Evolutionary conservation across 1,284 basidiomycete genomes (phyloP).

Genomic region (Leccinum griseonigrum): DNA sequence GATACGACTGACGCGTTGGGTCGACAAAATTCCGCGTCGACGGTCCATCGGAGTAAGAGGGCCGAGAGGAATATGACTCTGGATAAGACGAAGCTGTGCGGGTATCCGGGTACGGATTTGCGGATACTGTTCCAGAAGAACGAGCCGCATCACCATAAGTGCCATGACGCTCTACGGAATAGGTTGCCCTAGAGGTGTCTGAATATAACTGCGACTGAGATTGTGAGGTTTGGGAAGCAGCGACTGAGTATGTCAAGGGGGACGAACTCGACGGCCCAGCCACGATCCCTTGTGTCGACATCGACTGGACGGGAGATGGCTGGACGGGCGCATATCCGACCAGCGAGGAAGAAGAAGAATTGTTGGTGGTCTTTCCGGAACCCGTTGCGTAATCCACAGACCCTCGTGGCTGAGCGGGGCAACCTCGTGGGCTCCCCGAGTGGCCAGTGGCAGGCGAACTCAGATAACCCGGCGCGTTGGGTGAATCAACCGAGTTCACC

Average conservation of each 20-base stretch:
- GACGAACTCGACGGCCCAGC: slow-evolving; percentile 23
- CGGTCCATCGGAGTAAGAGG: slow-evolving; percentile 25
- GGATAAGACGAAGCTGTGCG: slow-evolving; percentile 23
- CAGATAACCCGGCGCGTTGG: slow-evolving; percentile 33
- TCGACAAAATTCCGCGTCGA: slow-evolving; percentile 29
- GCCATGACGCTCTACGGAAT: slow-evolving; percentile 24
- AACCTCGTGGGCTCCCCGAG: slow-evolving; percentile 32
- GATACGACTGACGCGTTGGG: slow-evolving; percentile 23
- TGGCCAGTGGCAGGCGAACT: slow-evolving; percentile 38
- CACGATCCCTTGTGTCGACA: slow-evolving; percentile 19
- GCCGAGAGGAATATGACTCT: slow-evolving; percentile 23
- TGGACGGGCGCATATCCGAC: slow-evolving; percentile 27
- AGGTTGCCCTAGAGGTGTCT: slow-evolving; percentile 22
- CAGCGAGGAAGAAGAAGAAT: slow-evolving; percentile 26
- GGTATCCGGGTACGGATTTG: slow-evolving; percentile 31
- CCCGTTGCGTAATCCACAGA: slow-evolving; percentile 27
- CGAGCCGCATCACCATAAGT: slow-evolving; percentile 25
- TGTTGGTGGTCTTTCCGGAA: slow-evolving; percentile 15
- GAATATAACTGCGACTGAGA: slow-evolving; percentile 28
- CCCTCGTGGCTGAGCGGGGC: slow-evolving; percentile 22
- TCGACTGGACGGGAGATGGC: slow-evolving; percentile 23
- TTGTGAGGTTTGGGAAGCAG: slow-evolving; percentile 23
- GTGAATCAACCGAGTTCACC: slow-evolving; percentile 45
- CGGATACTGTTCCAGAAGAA: slow-evolving; percentile 14
- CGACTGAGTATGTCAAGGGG: slow-evolving; percentile 23